These are phyloP conservation scores for Candida nanaspora DNA, from an alignment of 805 yeast species.

Conservation along the genomic window DNA sequence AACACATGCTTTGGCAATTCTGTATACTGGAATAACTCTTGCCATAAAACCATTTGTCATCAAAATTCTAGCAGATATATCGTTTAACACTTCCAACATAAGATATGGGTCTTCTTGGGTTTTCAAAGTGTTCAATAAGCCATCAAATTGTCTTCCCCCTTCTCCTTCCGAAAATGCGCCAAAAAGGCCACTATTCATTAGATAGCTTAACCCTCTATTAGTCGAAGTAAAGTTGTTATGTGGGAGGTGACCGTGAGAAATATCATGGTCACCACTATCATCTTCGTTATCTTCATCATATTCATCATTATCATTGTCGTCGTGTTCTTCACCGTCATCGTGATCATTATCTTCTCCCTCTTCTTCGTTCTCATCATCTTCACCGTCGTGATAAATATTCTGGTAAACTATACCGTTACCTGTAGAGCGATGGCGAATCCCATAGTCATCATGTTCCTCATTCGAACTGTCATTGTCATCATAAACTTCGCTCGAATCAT, in stretches of 20 bases:
- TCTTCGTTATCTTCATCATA: no score
- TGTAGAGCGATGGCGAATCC: no score
- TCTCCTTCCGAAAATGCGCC: conserved; percentile 7
- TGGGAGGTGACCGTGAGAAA: no score
- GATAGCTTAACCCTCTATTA: no score
- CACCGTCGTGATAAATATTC: conserved; percentile 4
- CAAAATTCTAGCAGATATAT: conserved; percentile 53
- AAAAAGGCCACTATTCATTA: conserved; percentile 20
- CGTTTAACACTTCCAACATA: conserved; percentile 57
- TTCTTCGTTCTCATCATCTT: conserved; percentile 9
- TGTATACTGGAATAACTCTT: conserved; percentile 57
- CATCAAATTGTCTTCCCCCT: conserved; percentile 13
- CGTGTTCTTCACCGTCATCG: conserved; percentile 20
- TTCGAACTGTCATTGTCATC: conserved; percentile 22
- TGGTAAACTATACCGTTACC: no score
- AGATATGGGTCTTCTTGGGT: conserved; percentile 51
- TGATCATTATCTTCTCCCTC: conserved; percentile 13
- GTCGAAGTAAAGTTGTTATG: no score
- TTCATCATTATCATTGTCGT: conserved; percentile 13
- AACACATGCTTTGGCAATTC: conserved; percentile 48
- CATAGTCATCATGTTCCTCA: conserved; percentile 13
- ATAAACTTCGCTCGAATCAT: no score
- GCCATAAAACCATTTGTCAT: conserved; percentile 59
- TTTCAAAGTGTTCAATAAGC: conserved; percentile 29
- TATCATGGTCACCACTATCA: no score